Conservation (phyloP, 2,329 filamentous ascomycete species). For the Cryphonectria naterciae region DNA sequence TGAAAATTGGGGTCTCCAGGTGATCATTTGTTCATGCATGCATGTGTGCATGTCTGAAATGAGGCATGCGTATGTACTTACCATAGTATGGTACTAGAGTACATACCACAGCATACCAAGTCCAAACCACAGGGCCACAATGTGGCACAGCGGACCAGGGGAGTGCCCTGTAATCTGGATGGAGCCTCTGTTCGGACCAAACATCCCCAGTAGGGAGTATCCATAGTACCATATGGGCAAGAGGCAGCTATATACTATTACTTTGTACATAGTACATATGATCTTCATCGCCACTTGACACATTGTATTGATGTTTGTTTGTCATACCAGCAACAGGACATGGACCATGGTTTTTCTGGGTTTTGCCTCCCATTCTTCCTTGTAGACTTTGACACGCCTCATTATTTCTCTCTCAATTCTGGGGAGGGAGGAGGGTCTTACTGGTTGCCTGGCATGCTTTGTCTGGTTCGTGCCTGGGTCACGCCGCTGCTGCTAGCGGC, state of each 20-base stretch:
- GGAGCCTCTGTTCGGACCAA: background rate
- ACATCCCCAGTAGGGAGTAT: background rate
- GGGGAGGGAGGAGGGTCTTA: background rate
- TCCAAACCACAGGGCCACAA: background rate
- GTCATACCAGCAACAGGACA: background rate
- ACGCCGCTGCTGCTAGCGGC: background rate
- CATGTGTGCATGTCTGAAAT: background rate
- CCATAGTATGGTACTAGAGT: background rate
- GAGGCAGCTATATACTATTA: background rate
- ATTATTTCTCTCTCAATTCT: background rate
- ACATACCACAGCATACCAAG: background rate
- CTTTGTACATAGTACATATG: background rate
- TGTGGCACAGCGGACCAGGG: background rate
- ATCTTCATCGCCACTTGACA: constrained; percentile 4
- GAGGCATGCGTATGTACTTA: too few relatives aligned
- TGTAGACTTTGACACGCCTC: background rate
- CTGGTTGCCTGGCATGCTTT: background rate
- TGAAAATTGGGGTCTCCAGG: background rate
- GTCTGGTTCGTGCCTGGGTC: background rate
- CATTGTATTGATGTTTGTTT: background rate
- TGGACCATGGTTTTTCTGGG: background rate
- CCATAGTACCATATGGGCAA: background rate
- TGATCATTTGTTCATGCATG: background rate
- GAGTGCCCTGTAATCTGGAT: background rate
- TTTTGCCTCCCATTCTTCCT: background rate